Evolutionary conservation across 805 yeast species (phyloP), one percentile per base, ranked within the genome.

Genomic region (Teunomyces funiuensis): DNA sequence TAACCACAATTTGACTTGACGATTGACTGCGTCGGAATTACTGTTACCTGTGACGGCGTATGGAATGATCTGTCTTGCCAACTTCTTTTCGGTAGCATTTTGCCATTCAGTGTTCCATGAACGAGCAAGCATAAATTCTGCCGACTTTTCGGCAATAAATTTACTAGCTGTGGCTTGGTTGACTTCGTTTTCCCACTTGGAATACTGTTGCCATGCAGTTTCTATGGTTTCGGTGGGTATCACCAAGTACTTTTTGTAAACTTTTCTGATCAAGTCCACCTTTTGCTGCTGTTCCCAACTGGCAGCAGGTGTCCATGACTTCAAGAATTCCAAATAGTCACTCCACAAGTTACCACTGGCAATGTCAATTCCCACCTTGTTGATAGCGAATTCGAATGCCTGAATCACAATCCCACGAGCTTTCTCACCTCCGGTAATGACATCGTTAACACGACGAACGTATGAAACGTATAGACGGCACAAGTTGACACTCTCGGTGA

Each of bases 221-320:
- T 90, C 97, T 36, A 91, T 66, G 45, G 81, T 79, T 37, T 76
- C 75, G 19, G 87, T 72, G 3, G 99, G 99, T n/a, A 81, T 73
- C n/a, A 76, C 69, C 14, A 89, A 71, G 48, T 85, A 80, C 44
- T 77, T 77, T 50, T 84, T 79, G 60, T 83, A 88, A 4, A 85
- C 73, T 47, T 80, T 82, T 52, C 98, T 74, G 36, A 85, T 77
- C 54, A 83, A 69, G 54, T 88, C 96, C 54, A 77, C 74, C 49
- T 86, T 83, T 52, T 85, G 90, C 57, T 85, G 89, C 48, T 80
- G 83, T 57, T 91, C 98, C 85, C 91, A 88, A 33, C 83, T 79
- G 26, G 82, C 80, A 13, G 79, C 73, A 2, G 96, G 90, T 37
- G 80, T 80, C 91, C 93, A 86, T 25, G 77, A 69, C 49, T 80